These are phyloP conservation scores for Dactylellina haptotyla DNA, from an alignment of 2,329 filamentous ascomycete species.

Conservation along the genomic window DNA sequence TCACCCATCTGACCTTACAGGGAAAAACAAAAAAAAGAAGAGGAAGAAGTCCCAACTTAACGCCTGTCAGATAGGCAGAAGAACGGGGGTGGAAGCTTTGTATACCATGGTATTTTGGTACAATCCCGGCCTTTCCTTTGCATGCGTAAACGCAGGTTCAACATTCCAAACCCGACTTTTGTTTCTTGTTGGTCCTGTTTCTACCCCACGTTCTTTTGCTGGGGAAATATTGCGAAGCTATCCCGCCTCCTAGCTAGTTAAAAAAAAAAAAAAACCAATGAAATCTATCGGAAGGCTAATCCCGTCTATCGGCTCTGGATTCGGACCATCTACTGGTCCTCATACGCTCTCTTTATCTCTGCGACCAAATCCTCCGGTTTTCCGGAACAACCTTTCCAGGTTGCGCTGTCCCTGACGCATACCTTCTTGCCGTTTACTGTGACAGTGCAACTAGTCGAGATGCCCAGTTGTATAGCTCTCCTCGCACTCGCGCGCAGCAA, in stretches of 20 bases:
- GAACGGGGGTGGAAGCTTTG: conserved; percentile 17
- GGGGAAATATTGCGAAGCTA: too few relatives aligned
- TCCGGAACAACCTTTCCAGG: conserved; percentile 69
- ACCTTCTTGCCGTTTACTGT: conserved; percentile 80
- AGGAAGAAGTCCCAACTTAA: neutral
- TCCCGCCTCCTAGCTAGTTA: neutral
- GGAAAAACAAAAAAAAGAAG: neutral
- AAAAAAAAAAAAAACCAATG: neutral
- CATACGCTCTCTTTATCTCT: conserved; percentile 32
- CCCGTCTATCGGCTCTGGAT: neutral
- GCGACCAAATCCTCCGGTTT: conserved; percentile 32
- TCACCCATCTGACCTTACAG: neutral
- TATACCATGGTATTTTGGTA: conserved; percentile 12
- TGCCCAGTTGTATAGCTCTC: conserved; percentile 70
- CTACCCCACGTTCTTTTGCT: neutral
- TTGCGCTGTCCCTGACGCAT: conserved; percentile 81
- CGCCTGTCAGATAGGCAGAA: neutral
- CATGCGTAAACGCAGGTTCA: conserved; percentile 52
- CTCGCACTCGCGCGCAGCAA: conserved; percentile 73
- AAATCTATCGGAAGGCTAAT: neutral
- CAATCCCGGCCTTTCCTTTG: neutral
- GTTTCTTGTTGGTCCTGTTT: neutral
- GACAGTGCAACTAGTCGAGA: conserved; percentile 80
- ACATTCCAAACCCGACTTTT: conserved; percentile 33
- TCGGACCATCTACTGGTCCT: conserved; percentile 20